A percentile compares a stretch with the other conserved stretches of the same genome.
Conservation (phyloP, 306 rosid genomes). For the Pterocarpus santalinus region DNA sequence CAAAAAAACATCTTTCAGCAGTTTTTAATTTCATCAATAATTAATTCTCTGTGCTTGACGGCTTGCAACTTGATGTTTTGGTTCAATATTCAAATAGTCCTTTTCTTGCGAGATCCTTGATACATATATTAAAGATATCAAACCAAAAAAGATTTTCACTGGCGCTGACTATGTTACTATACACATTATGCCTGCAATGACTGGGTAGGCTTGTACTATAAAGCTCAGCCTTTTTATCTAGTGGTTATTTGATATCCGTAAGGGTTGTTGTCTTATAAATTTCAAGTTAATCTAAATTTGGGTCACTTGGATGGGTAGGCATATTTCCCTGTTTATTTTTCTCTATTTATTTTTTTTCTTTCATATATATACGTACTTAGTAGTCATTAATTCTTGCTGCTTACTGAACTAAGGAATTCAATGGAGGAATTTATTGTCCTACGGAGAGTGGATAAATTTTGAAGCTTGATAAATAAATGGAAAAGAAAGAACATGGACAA, state of each 20-base stretch:
- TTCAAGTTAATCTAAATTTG: background rate
- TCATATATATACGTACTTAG: too few species aligned
- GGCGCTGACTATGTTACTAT: background rate
- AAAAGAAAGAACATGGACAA: background rate
- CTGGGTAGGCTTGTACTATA: background rate
- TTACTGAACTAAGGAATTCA: too few species aligned
- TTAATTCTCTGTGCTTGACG: background rate
- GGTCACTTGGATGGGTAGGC: background rate
- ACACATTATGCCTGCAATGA: background rate
- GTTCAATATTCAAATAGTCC: background rate
- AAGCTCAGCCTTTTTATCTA: conserved; percentile 2
- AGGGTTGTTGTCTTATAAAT: background rate
- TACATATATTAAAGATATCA: background rate
- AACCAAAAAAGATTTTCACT: conserved; percentile 2
- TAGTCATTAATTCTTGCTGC: too few species aligned
- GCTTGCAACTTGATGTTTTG: background rate
- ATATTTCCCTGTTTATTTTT: too few species aligned
- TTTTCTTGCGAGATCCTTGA: background rate
- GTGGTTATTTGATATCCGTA: background rate
- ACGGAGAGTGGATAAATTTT: too few species aligned
- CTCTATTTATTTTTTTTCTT: too few species aligned
- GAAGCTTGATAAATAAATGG: background rate
- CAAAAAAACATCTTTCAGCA: too few species aligned
- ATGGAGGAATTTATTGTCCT: too few species aligned
- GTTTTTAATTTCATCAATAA: too few species aligned